Percentiles rank a stretch among this genome's conserved stretches.
phyloP scores from a whole-genome alignment of 345 rosid species.

The Excoecaria cochinchinensis region DNA sequence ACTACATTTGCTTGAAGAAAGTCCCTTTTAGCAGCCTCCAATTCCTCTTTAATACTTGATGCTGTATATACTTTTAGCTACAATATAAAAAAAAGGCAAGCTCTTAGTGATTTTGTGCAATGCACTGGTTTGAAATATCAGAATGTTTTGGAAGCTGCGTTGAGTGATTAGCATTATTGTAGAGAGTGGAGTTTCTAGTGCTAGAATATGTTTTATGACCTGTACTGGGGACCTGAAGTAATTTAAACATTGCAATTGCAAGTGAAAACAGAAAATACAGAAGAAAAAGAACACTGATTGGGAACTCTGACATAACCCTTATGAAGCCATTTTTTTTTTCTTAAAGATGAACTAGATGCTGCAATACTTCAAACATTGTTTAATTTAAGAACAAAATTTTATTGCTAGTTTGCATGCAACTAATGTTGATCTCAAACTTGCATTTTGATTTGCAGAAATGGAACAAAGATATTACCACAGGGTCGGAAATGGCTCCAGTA shows the following conservation, averaged over 20 bases:
- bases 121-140: background rate
- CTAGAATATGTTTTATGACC: too few species aligned
- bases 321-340: background rate
- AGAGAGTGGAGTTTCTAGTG: too few species aligned
- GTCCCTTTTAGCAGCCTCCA: constrained; percentile 66
- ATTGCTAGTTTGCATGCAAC: background rate
- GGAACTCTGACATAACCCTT: background rate
- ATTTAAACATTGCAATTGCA: too few species aligned
- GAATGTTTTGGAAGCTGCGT: background rate
- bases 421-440: background rate
- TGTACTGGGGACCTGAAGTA: too few species aligned
- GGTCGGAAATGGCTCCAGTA: constrained; percentile 82
- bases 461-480: constrained; percentile 52
- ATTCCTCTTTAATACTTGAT: constrained; percentile 54
- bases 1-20: constrained; percentile 57
- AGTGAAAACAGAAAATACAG: too few species aligned
- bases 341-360: background rate
- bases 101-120: background rate
- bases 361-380: too few species aligned
- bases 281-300: background rate
- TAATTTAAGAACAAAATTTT: background rate
- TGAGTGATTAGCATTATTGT: background rate
- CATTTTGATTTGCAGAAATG: background rate
- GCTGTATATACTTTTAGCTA: constrained; percentile 75
- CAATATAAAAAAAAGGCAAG: constrained; percentile 7